Evolutionary conservation across 768 basidiomycete genomes (phyloP).

Genomic region (Erythrobasidium yunnanense): DNA sequence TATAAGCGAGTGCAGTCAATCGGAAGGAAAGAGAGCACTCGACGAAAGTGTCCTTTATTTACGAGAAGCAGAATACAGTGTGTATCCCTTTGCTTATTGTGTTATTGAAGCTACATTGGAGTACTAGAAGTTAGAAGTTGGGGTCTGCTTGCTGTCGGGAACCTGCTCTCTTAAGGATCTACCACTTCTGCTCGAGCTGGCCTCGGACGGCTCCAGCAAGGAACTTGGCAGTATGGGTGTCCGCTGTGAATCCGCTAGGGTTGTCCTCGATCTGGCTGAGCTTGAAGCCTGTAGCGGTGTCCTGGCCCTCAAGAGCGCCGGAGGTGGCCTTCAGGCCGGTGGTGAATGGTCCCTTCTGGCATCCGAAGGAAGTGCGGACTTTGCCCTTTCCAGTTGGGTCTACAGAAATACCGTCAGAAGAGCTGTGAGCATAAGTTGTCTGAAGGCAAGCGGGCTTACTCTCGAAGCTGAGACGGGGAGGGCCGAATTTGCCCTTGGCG

Average conservation of each 20-base stretch:
- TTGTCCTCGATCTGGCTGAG: constrained; percentile 39
- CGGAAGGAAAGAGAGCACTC: too few relatives aligned
- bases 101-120: too few relatives aligned
- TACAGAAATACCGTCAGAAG: too few relatives aligned
- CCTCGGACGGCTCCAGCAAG: constrained; percentile 42
- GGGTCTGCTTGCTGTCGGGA: too few relatives aligned
- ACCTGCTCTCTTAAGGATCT: too few relatives aligned
- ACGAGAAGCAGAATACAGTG: too few relatives aligned
- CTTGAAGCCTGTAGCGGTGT: constrained; percentile 8
- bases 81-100: too few relatives aligned
- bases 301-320: constrained; percentile 32
- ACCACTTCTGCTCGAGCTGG: constrained; percentile 36
- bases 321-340: constrained; percentile 38
- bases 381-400: constrained; percentile 40
- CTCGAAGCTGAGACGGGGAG: constrained; percentile 41
- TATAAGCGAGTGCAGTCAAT: too few relatives aligned
- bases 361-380: constrained; percentile 38
- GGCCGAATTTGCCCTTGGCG: background rate
- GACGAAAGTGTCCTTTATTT: too few relatives aligned
- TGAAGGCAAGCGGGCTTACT: too few relatives aligned
- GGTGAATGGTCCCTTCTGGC: constrained; percentile 39
- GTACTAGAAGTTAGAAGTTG: too few relatives aligned
- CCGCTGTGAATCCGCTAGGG: constrained; percentile 41
- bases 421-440: too few relatives aligned
- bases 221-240: constrained; percentile 40